phyloP scores from a whole-genome alignment of 2,329 filamentous ascomycete species.

The Phialophora chinensis region DNA sequence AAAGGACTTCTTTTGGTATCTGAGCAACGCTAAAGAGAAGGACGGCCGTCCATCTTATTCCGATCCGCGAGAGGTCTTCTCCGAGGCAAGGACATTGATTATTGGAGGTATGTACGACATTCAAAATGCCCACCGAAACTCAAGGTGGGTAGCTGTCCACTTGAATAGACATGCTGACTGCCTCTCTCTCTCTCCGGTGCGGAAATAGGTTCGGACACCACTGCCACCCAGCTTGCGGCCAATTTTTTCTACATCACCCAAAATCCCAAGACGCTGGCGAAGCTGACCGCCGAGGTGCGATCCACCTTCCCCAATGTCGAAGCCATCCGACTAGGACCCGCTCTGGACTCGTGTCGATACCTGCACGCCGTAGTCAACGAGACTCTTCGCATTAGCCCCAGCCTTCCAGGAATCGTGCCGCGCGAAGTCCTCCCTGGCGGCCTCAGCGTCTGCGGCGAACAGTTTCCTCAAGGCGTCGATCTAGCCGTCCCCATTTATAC shows the following conservation, averaged over 20 bases:
- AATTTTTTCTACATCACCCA: conserved; percentile 47
- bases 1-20: conserved; percentile 20
- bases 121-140: neutral
- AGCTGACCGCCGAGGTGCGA: conserved; percentile 44
- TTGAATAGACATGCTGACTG: conserved; percentile 1
- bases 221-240: conserved; percentile 41
- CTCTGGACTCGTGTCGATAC: conserved; percentile 48
- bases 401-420: conserved; percentile 40
- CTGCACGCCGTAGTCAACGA: conserved; percentile 52
- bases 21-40: conserved; percentile 15
- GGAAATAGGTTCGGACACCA: conserved; percentile 29
- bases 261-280: conserved; percentile 43
- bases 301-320: conserved; percentile 44
- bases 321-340: conserved; percentile 46
- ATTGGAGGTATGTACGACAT: conserved; percentile 10
- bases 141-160: neutral
- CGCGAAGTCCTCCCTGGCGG: conserved; percentile 44
- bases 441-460: conserved; percentile 42
- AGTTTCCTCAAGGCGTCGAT: conserved; percentile 43
- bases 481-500: conserved; percentile 45
- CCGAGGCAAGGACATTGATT: conserved; percentile 8
- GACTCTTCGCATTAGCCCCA: conserved; percentile 48
- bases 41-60: conserved; percentile 12
- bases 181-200: neutral
- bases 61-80: conserved; percentile 9